phyloP scores from a whole-genome alignment of 371 early-diverging fungal species.

The Parasitella parasitica region DNA sequence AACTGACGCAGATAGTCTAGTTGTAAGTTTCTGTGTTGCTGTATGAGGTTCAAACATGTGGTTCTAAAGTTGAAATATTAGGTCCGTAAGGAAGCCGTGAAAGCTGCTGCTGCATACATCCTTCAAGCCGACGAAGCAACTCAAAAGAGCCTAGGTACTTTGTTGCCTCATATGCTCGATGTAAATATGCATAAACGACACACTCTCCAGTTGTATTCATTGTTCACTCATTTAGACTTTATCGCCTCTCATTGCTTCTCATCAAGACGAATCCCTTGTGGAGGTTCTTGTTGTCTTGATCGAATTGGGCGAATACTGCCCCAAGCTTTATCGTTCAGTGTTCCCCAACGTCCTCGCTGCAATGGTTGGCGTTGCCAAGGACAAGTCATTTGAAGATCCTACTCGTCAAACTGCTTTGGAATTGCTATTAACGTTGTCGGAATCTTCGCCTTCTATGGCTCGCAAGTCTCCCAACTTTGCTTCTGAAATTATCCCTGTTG shows the following conservation, averaged over 20 bases:
- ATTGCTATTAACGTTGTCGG: constrained; percentile 85
- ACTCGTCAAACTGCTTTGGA: constrained; percentile 89
- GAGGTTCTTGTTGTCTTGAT: constrained; percentile 81
- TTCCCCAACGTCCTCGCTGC: constrained; percentile 74
- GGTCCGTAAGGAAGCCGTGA: constrained; percentile 86
- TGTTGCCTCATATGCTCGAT: constrained; percentile 84
- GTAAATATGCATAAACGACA: constrained; percentile 33
- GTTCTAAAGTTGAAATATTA: constrained; percentile 15
- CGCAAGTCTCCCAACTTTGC: constrained; percentile 82
- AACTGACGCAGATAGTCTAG: constrained; percentile 59
- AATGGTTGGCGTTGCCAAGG: constrained; percentile 74
- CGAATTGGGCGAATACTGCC: constrained; percentile 82
- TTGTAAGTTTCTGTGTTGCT: constrained; percentile 23
- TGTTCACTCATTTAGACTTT: constrained; percentile 45
- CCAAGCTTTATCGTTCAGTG: constrained; percentile 79
- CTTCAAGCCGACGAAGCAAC: constrained; percentile 62
- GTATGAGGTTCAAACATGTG: background rate
- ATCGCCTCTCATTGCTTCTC: constrained; percentile 54
- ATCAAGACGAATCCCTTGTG: constrained; percentile 73
- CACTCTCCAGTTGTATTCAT: background rate
- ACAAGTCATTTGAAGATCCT: constrained; percentile 69
- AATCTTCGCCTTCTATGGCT: constrained; percentile 81
- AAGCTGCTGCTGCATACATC: constrained; percentile 84
- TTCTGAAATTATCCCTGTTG: constrained; percentile 74
- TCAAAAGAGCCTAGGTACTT: constrained; percentile 56